A percentile compares a stretch with the other conserved stretches of the same genome.
phyloP scores from a whole-genome alignment of 2,329 filamentous ascomycete species.

The Aspergillus fischeri region DNA sequence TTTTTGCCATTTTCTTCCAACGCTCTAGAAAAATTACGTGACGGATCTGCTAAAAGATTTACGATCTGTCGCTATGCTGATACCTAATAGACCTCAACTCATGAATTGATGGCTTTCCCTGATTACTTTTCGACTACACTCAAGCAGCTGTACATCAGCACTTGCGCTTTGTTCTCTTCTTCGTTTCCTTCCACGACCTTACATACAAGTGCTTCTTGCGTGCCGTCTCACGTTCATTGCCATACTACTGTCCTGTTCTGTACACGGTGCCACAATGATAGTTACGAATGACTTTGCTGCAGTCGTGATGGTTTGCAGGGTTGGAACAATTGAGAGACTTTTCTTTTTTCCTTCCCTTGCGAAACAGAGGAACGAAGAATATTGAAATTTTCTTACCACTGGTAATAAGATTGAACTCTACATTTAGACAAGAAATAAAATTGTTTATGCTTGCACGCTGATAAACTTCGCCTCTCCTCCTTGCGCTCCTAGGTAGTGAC shows the following conservation, averaged over 20 bases:
- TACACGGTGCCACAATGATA: not conserved
- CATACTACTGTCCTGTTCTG: not conserved
- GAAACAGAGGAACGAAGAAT: not conserved
- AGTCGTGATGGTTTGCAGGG: not conserved
- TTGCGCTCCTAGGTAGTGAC: not conserved
- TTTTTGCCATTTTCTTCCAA: constrained; percentile 5
- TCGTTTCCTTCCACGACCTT: not conserved
- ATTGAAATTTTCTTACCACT: not conserved
- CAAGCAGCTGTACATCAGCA: not conserved
- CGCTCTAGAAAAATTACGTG: constrained; percentile 25
- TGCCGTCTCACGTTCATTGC: not conserved
- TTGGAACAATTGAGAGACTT: not conserved
- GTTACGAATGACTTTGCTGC: not conserved
- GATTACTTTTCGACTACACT: constrained; percentile 5
- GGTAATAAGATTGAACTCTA: not conserved
- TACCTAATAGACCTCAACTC: constrained; percentile 29
- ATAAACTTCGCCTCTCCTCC: not conserved
- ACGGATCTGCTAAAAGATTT: constrained; percentile 22
- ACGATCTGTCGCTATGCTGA: constrained; percentile 26
- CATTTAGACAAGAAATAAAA: not conserved
- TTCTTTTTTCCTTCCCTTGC: not conserved
- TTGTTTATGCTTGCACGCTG: not conserved
- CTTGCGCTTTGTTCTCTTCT: not conserved
- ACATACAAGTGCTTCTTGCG: not conserved
- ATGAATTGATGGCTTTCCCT: constrained; percentile 18